Conservation (phyloP, 495 filamentous ascomycete genomes). For the Glutinoglossum americanum region DNA sequence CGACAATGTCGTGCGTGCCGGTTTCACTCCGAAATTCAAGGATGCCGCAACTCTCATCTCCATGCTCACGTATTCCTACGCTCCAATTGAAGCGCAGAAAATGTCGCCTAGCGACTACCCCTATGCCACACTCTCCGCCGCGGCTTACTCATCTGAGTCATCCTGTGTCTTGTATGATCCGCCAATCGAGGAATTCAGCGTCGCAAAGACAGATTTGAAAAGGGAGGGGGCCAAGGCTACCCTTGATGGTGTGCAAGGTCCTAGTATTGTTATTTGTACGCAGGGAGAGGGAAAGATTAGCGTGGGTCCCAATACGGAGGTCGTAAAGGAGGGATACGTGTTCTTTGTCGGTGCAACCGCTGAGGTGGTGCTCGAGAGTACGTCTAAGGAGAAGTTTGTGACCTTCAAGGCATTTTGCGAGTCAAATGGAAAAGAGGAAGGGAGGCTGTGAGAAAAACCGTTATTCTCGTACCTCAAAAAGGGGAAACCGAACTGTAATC, state of each 20-base stretch:
- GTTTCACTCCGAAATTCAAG: slow-evolving; percentile 96
- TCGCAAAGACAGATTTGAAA: slow-evolving; percentile 59
- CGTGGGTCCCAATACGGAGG: slow-evolving; percentile 55
- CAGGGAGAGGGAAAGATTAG: slow-evolving; percentile 57
- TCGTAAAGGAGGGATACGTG: slow-evolving; percentile 57
- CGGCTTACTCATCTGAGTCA: slow-evolving; percentile 55
- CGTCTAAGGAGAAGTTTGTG: slow-evolving; percentile 38
- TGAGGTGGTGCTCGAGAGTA: slow-evolving; percentile 55
- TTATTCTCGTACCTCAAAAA: neutral
- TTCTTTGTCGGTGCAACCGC: slow-evolving; percentile 89
- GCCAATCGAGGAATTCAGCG: slow-evolving; percentile 90
- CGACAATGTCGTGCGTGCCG: slow-evolving; percentile 93
- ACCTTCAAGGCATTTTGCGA: slow-evolving; percentile 96
- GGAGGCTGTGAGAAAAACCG: neutral
- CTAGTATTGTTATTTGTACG: slow-evolving; percentile 83
- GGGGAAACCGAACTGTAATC: neutral
- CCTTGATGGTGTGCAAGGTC: slow-evolving; percentile 70
- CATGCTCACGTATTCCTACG: slow-evolving; percentile 88
- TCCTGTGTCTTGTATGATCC: slow-evolving; percentile 63
- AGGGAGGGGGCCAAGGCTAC: slow-evolving; percentile 54
- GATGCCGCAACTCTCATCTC: slow-evolving; percentile 75
- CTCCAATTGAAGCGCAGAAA: slow-evolving; percentile 85
- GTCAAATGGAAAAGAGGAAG: slow-evolving; percentile 32
- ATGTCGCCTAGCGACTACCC: slow-evolving; percentile 68
- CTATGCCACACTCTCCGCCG: slow-evolving; percentile 54